Base-by-base conservation (phyloP, 148 eudicot species). In the Cornus controversa region DNA sequence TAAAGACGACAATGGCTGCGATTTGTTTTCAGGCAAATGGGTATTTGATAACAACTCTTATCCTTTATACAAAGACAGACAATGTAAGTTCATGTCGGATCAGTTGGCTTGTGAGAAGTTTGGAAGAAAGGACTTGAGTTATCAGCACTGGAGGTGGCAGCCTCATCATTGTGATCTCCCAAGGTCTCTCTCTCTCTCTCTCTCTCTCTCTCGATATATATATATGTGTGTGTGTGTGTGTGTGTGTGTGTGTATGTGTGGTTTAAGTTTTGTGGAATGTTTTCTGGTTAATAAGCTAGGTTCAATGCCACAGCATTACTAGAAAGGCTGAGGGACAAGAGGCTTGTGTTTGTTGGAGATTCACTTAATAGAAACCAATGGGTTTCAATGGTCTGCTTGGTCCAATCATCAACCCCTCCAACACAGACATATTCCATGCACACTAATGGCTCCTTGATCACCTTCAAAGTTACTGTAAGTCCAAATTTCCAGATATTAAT, bases 141-240 rank as follows among this genome's bases (percentile, higher is more conserved):
- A 89, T 84, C 98, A 94, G 54, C 57, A 84, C 53, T 94, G 97
- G 98, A 90, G 97, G 57, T 94, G 98, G 98, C 94, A 94, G 65
- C 98, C 98, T 73, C 77, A 88, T 65, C 85, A 86, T 23, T 94
- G 98, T 77, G 90, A 92, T 76, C 94, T 94, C 68, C 97, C 93
- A 9, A 90, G 98, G 98, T 91, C 2, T 28, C 57, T 73, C 13
- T 60, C 8, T 72, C 29, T 70, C 60, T 66, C 79, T 72, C 53
- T 68, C 7, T 50, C 24, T 45, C 63, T 70, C n/a, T 73, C 47
- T 29, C 50, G 1, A 47, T 47, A 9, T 47, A 2, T 47, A 47
- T 31, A 31, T 1, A 54, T 54, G 5, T 54, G 1, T 14, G 0
- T 14, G 1, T 54, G 1, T 14, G 15, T 36, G 0, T 15, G 16